These are phyloP conservation scores for Colletotrichum lentis DNA, from an alignment of 2,329 filamentous ascomycete genomes.

Conservation along the genomic window DNA sequence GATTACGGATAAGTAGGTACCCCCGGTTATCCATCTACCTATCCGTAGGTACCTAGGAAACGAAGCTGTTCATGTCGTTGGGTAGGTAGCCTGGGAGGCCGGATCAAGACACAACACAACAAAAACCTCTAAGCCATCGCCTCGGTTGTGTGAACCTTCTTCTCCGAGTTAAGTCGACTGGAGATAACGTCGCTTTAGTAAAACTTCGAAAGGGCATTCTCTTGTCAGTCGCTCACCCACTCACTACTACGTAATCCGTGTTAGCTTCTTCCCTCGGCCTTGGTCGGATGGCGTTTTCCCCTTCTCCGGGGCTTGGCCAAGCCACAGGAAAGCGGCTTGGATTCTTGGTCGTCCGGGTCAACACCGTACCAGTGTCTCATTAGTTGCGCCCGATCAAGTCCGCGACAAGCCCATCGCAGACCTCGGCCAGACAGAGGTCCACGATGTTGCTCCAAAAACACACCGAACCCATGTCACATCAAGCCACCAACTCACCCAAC, in stretches of 20 bases:
- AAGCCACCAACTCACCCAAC: slow-evolving; percentile 1
- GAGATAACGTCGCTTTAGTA: not conserved
- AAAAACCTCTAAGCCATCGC: too few relatives aligned
- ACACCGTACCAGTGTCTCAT: slow-evolving; percentile 21
- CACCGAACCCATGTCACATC: slow-evolving; percentile 7
- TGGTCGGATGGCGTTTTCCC: not conserved
- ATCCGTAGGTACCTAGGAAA: too few relatives aligned
- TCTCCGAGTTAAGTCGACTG: not conserved
- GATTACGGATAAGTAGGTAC: not conserved
- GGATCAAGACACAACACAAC: too few relatives aligned
- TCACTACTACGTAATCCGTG: too few relatives aligned
- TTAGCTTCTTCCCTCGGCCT: not conserved
- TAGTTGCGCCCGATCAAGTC: slow-evolving; percentile 3
- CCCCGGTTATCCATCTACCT: too few relatives aligned
- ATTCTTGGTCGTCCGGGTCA: not conserved
- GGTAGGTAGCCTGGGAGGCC: too few relatives aligned
- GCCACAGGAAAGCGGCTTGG: not conserved
- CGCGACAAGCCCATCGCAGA: not conserved
- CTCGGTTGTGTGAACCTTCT: too few relatives aligned
- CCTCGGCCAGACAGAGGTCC: not conserved
- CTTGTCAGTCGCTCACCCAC: too few relatives aligned
- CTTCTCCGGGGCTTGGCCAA: not conserved
- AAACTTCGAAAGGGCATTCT: too few relatives aligned
- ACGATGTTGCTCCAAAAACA: not conserved
- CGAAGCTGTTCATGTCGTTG: too few relatives aligned